Evolutionary conservation across 2,329 filamentous ascomycete species (phyloP).

Genomic region (Metarhizium sp.): DNA sequence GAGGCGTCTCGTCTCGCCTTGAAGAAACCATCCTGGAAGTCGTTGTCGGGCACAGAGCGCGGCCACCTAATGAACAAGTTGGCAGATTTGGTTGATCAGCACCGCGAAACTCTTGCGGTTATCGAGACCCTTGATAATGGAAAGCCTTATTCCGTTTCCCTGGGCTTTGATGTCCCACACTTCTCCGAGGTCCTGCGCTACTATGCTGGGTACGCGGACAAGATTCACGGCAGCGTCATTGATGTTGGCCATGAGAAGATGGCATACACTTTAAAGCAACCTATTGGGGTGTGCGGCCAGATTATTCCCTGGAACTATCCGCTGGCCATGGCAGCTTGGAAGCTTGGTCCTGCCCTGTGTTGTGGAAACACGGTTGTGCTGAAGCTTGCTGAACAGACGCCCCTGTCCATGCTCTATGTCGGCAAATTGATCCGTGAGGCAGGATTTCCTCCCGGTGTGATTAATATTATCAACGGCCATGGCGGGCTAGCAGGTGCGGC

Average conservation of each 20-base stretch:
- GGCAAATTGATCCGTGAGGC: constrained; percentile 56
- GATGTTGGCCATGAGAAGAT: constrained; percentile 64
- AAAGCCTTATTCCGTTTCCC: constrained; percentile 50
- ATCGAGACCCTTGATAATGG: constrained; percentile 73
- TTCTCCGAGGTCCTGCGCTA: constrained; percentile 17
- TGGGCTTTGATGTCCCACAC: constrained; percentile 44
- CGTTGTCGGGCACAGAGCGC: constrained; percentile 52
- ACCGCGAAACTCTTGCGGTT: constrained; percentile 36
- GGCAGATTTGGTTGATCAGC: constrained; percentile 44
- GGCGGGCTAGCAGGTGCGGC: constrained; percentile 55
- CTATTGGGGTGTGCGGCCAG: constrained; percentile 62
- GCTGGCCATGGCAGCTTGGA: constrained; percentile 67
- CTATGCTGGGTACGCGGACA: constrained; percentile 69
- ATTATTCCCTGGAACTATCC: constrained; percentile 83
- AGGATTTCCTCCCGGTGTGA: constrained; percentile 63
- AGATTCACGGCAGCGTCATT: constrained; percentile 70
- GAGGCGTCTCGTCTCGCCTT: constrained; percentile 51
- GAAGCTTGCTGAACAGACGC: constrained; percentile 53
- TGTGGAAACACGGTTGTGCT: constrained; percentile 55
- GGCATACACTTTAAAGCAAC: constrained; percentile 53
- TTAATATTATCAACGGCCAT: constrained; percentile 62
- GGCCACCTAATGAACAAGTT: constrained; percentile 59
- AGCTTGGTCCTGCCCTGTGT: constrained; percentile 60
- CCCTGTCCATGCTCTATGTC: constrained; percentile 50
- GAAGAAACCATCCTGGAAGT: constrained; percentile 55